phyloP scores from a whole-genome alignment of 768 basidiomycete genomes.

The Dioszegia aurantiaca region DNA sequence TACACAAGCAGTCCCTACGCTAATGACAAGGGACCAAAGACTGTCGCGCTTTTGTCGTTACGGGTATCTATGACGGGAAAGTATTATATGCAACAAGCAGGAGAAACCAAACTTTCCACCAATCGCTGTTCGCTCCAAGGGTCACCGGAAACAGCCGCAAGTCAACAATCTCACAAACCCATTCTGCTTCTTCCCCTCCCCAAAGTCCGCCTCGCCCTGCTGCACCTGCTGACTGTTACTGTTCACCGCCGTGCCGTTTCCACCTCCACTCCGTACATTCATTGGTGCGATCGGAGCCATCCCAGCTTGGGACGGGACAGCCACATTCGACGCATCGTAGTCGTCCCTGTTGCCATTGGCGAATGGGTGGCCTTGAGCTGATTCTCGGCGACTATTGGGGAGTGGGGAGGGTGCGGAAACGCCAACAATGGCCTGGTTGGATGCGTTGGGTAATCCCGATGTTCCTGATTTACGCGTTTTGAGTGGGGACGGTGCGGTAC shows the following conservation, averaged over 20 bases:
- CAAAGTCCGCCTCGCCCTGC: slow-evolving; percentile 45
- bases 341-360: slow-evolving; percentile 36
- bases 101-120: not conserved
- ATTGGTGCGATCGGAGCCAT: slow-evolving; percentile 46
- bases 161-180: slow-evolving; percentile 45
- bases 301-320: slow-evolving; percentile 44
- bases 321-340: slow-evolving; percentile 46
- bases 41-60: no score
- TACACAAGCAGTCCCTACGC: no score
- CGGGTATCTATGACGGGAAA: no score
- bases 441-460: slow-evolving; percentile 43
- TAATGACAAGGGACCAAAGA: no score
- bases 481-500: slow-evolving; percentile 21
- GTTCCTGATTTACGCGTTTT: slow-evolving; percentile 46
- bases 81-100: not conserved
- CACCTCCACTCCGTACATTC: slow-evolving; percentile 36
- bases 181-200: slow-evolving; percentile 38
- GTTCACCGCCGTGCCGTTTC: slow-evolving; percentile 37
- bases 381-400: slow-evolving; percentile 46
- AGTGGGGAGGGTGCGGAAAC: slow-evolving; percentile 48
- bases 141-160: slow-evolving; percentile 46
- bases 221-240: slow-evolving; percentile 37
- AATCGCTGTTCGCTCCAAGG: not conserved
- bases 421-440: slow-evolving; percentile 51
- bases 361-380: slow-evolving; percentile 48